Conservation (phyloP, 2,329 filamentous ascomycete genomes). For the Colletotrichum sidae region DNA sequence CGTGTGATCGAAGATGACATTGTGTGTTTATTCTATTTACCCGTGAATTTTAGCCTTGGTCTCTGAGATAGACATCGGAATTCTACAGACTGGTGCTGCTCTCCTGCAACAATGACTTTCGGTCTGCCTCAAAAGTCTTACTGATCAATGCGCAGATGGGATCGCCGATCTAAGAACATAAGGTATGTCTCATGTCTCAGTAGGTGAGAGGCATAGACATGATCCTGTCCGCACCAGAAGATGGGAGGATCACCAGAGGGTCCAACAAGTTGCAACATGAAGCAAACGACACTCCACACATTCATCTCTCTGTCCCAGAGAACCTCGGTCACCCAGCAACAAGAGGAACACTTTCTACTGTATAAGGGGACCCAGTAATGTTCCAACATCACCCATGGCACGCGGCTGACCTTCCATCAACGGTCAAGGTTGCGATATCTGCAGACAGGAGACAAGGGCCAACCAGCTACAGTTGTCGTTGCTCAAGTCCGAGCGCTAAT, state of each 20-base stretch:
- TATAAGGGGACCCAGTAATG: neutral
- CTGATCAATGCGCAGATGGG: neutral
- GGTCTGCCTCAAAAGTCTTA: neutral
- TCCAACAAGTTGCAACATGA: neutral
- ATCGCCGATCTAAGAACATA: constrained; percentile 13
- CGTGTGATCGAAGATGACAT: neutral
- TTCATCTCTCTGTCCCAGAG: neutral
- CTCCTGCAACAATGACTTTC: constrained; percentile 6
- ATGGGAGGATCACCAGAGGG: neutral
- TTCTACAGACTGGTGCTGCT: neutral
- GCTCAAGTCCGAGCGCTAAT: neutral
- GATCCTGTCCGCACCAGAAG: too few species aligned
- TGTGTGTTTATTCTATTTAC: neutral
- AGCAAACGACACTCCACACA: neutral
- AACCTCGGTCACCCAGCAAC: constrained; percentile 6
- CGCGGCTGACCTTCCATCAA: neutral
- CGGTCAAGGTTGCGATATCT: constrained; percentile 1
- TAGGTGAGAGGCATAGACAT: neutral
- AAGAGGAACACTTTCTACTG: neutral
- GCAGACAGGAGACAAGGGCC: neutral
- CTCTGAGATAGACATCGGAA: neutral
- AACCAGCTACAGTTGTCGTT: too few species aligned
- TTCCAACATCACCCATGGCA: neutral
- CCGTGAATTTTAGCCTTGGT: neutral
- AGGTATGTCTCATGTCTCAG: neutral